Evolutionary conservation across 108 stramenopile genomes (phyloP), one percentile per base, ranked within the genome.

Genomic region (Cyclotella baltica): DNA sequence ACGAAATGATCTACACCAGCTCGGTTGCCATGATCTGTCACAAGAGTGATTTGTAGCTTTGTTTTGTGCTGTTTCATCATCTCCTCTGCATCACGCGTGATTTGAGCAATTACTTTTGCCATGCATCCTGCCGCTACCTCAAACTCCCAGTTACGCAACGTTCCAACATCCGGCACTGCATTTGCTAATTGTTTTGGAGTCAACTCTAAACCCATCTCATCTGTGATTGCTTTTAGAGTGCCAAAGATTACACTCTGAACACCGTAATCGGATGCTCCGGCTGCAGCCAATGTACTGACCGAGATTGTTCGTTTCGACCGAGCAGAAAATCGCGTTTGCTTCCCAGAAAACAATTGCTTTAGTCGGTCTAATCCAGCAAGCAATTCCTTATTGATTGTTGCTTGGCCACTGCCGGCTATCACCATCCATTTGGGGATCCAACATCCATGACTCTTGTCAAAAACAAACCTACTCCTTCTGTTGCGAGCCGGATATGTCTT

Each of bases 211-310:
- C n/a, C n/a, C 51, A 52, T 52, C 51, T 52, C 51, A n/a, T 52
- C 51, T n/a, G 51, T 52, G 18, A 52, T 52, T n/a, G 51, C 51
- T n/a, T 52, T 52, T n/a, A 52, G 10, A n/a, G 51, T 52, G 51
- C 51, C 51, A 52, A 52, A 52, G 10, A 52, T 52, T 4, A 52
- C 51, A n/a, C 51, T 52, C 19, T 52, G 51, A 52, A 52, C 51
- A 19, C 51, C 51, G n/a, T 52, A 52, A n/a, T 52, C 51, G 4
- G 51, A 52, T 4, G 51, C 51, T n/a, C 51, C 51, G 4, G 19
- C 51, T 4, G 51, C 51, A 10, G 51, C 51, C 51, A 52, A 20
- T n/a, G 51, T 4, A 52, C 51, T 52, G 51, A 52, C 51, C 4
- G 51, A 10, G 19, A 52, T 52, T 10, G n/a, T 52, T 20, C 19